A percentile compares a stretch with the other conserved stretches of the same genome.
phyloP scores from a whole-genome alignment of 192 early-diverging fungal species.

The Coemansia furcata region DNA sequence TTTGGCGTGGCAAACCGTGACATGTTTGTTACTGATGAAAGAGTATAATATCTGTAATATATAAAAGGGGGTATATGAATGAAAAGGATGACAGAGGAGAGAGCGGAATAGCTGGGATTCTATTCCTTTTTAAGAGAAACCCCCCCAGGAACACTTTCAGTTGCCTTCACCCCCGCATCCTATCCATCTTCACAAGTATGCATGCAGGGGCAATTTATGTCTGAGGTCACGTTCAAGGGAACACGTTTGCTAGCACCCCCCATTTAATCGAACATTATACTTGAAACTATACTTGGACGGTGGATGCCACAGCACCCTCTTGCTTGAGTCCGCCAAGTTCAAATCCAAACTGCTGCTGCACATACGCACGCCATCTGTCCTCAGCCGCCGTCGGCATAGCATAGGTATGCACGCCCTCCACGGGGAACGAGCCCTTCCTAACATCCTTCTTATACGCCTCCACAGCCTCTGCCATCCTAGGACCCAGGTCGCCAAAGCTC shows the following conservation, averaged over 20 bases:
- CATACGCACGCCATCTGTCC: slow-evolving; percentile 39
- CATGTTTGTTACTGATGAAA: slow-evolving; percentile 1
- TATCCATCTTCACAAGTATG: neutral
- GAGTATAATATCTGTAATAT: neutral
- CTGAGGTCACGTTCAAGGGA: neutral
- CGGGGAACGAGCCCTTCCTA: slow-evolving; percentile 72
- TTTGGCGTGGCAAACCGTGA: slow-evolving; percentile 35
- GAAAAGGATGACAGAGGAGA: neutral
- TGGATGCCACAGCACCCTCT: neutral
- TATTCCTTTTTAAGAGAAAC: neutral
- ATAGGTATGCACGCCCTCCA: slow-evolving; percentile 71
- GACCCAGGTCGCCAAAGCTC: slow-evolving; percentile 74
- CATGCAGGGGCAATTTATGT: neutral
- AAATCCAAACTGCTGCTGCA: slow-evolving; percentile 41
- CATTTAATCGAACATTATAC: neutral
- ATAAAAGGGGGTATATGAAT: neutral
- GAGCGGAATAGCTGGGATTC: neutral
- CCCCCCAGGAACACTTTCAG: neutral
- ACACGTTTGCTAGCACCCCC: neutral
- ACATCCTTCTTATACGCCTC: slow-evolving; percentile 76
- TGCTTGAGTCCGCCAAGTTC: slow-evolving; percentile 16
- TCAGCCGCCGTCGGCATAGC: slow-evolving; percentile 43
- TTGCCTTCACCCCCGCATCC: neutral
- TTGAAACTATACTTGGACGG: neutral
- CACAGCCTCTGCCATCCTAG: slow-evolving; percentile 70